Base-by-base conservation (phyloP, 805 yeast genomes). In the Candida golubevii region DNA sequence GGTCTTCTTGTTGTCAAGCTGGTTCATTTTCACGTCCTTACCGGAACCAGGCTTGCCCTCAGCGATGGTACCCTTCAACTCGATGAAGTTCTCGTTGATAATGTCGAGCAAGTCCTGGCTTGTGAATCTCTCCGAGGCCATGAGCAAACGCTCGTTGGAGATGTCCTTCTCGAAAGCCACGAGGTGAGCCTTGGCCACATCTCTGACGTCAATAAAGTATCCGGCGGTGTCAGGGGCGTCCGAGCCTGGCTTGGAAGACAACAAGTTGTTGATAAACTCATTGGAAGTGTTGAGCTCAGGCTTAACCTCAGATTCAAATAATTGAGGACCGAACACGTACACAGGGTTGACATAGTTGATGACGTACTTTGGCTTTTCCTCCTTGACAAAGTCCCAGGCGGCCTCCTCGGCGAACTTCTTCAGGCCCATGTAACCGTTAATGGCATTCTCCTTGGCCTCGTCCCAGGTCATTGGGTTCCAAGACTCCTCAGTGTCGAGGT, bases 381-480 rank as follows among this genome's bases (percentile, higher is more conserved):
- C 35, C 62, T 53, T 45, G 35, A 60, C 48, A 31, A 52, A 61
- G 35, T 61, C 60, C 63, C 64, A 58, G 15, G 61, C 65, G 9
- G 62, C 60, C 48, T 64, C 53, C 62, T 82, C 63, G 4, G 62
- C 57, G 39, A 54, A 58, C 12, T 57, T 45, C 47, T 59, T 59
- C 45, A 60, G 66, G 1, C 69, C 72, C 45, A 66, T 67, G 47
- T 69, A 69, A 7, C 71, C 74, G 7, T 60, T 53, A 33, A 67
- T 47, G 10, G 26, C 9, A 15, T 27, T 14, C 9, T 29, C 30
- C 29, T 36, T 28, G 12, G 58, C 58, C 46, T 71, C 70, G 42
- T 75, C 78, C 71, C 75, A 72, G 13, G 78, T 69, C 27, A 76
- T 63, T 35, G 75, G 76, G 46, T 80, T 79, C 79, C 83, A 78